Evolutionary conservation across 2,329 filamentous ascomycete species (phyloP), one percentile per base, ranked within the genome.

Genomic region (Ophiostoma triangulosporum): DNA sequence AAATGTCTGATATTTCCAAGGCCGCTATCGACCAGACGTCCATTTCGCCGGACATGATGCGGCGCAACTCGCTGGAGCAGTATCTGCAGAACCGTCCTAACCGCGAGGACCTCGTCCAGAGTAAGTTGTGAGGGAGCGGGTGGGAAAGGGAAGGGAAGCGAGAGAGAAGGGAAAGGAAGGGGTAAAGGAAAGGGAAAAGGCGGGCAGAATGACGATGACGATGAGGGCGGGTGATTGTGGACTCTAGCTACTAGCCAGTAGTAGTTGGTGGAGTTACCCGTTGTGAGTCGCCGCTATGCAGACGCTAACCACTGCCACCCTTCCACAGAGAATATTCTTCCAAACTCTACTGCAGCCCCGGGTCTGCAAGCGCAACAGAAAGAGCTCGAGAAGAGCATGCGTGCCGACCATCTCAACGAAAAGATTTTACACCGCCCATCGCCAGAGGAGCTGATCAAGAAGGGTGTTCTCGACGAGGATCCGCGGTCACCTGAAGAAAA

Each of bases 311-410:
- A 31, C n/a, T 22, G 46, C 17, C 17, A 24, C 46, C 6, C 29
- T 6, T n/a, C 17, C n/a, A 22, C 11, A 91, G 86, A 83, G 61
- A 95, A 95, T 69, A 95, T 96, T 66, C 81, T 96, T 26, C 86
- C 87, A 26, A 80, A 82, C 54, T 85, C 85, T 31, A 84, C 69
- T 51, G 88, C 85, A 17, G 88, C 89, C 0, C 89, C 90, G 0
- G 78, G 84, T 2, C 73, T 96, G 52, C 82, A 84, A 64, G 88
- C 84, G 54, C 81, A 88, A 57, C 88, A 93, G 68, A 84, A 79
- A 64, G 87, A 95, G 72, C 81, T 96, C 40, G 81, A 89, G 68
- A 88, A 83, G 66, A 84, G 88, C 67, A 95, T 96, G 89, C 80
- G 85, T 14, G 85, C 82, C 56, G 87, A 95, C 67, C 84, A 77